phyloP scores from a whole-genome alignment of 148 eudicot species.

The Bassia scoparia region DNA sequence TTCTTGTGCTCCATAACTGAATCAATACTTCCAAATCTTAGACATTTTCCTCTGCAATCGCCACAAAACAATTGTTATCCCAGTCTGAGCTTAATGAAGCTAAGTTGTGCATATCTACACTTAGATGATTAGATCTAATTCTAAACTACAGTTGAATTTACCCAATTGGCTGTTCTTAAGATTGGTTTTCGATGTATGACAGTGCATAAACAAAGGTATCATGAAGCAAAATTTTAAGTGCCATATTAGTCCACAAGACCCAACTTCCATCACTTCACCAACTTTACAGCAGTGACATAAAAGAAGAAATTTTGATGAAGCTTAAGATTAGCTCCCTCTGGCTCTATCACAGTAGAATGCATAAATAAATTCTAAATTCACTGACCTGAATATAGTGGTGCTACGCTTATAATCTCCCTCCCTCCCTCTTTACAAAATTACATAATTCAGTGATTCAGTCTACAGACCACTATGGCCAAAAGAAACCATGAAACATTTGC shows the following conservation, averaged over 20 bases:
- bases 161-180: not conserved
- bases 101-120: not conserved
- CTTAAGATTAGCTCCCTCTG: no score
- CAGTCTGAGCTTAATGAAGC: not conserved
- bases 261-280: not conserved
- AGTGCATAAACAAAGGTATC: not conserved
- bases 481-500: not conserved
- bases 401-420: no score
- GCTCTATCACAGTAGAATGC: no score
- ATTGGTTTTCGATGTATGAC: no score
- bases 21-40: no score
- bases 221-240: not conserved
- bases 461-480: not conserved
- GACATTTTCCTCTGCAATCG: not conserved
- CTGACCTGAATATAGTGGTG: no score
- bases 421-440: no score
- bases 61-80: not conserved
- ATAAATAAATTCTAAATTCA: no score
- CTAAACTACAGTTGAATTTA: not conserved
- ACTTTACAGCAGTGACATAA: not conserved
- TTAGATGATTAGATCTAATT: not conserved
- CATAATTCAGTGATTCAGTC: no score
- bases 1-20: no score
- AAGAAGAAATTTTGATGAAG: not conserved
- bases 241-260: not conserved